Evolutionary conservation across 2,329 filamentous ascomycete genomes (phyloP), one percentile per base, ranked within the genome.

Genomic region (Waltergamsia citrina): DNA sequence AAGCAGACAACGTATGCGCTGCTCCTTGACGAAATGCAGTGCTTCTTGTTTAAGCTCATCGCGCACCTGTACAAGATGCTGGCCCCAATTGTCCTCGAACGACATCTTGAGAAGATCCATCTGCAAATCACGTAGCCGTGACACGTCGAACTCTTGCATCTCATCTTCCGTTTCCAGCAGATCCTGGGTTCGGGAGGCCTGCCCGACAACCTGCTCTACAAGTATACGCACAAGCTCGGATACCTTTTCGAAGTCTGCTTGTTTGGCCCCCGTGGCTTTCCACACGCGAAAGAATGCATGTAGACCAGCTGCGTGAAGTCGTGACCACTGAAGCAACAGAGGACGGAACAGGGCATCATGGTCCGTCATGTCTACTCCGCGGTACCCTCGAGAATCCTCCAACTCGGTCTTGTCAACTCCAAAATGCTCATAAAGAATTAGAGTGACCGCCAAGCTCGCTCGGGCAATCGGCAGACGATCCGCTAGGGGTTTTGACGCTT

Each of bases 11-110:
- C 92, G 74, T 40, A 96, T 84, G 24, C 92, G 78, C 57, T 98
- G 92, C 60, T 98, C 92, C 58, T 94, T 95, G 58, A 96, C 85
- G 51, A 98, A 98, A 49, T 94, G 85, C 35, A 95, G 63, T 9
- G 90, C 87, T 57, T 98, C 92, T 48, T 90, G 79, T 45, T 85
- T 83, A 29, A 96, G 69, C 54, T 94, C 86, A 35, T 95, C 86
- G 22, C 87, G 81, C n/a, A 94, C 85, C 58, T 92, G 85, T 42
- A 75, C 75, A 19, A 98, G 68, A 57, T 96, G 87, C 41, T 84
- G 76, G 10, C 88, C 88, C 92, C 92, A 98, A 32, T 84, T 84
- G 52, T 93, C 85, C 54, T 96, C 90, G 51, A 96, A 96, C 0
- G 86, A 85, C 43, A 92, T 66, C 52, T 94, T 85, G 5, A 96